Evolutionary conservation across 805 yeast genomes (phyloP), one percentile per base, ranked within the genome.

Genomic region (Candida morakotiae): DNA sequence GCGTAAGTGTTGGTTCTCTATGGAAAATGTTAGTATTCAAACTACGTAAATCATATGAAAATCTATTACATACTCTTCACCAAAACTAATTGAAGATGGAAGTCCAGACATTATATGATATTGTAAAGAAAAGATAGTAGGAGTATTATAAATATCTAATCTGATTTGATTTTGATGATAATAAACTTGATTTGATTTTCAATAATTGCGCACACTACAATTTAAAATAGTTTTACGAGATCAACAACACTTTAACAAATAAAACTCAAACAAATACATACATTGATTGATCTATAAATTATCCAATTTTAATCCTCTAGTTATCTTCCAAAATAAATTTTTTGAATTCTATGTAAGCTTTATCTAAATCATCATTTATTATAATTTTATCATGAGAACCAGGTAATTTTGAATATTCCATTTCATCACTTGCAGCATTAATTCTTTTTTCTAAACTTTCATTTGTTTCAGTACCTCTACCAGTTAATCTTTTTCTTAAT

Each of bases 401-500:
- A 45, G 88, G 77, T n/a, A 32, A 32, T 55, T 85, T 64, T 26
- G 97, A 83, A 60, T 79, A 94, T 47, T 81, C 98, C 65, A 93
- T 58, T 69, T 93, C 99, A 32, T 85, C 85, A 41, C 77, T 48
- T 11, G 98, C 98, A 45, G 95, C 95, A 35, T 72, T 73, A 39
- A 93, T 69, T 64, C 99, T 82, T 71, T 86, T 88, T 52, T 75
- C 76, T 34, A 93, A 58, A 34, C 89, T 79, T 51, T 91, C 98
- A 33, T 73, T 73, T 28, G 96, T 86, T 70, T 93, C 99, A 22
- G 98, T 93, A 45, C 98, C 98, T 67, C 99, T 84, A 32, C 83
- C 82, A 35, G 71, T 76, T 50, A 93, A 76, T 64, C 99, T 80
- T 43, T 66, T 60, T 56, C 77, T 77, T 53, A 93, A 75, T 38